Base-by-base conservation (phyloP, 345 rosid species). In the Rubroshorea leprosula region DNA sequence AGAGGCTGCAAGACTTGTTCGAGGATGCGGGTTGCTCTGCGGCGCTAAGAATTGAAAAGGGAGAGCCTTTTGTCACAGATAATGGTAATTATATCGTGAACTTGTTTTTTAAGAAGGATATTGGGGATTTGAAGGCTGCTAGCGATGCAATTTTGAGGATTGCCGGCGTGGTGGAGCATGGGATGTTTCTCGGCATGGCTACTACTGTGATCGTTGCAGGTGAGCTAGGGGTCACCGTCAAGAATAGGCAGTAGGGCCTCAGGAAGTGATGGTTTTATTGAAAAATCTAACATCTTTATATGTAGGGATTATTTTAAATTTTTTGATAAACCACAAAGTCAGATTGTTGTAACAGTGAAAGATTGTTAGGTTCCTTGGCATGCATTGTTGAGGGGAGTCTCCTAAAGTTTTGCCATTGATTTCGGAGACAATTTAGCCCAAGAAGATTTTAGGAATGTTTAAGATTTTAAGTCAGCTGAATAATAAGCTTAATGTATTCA, bases 161-260 rank as follows among this genome's bases (percentile, higher is more conserved):
- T n/a, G 70, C 97, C 11, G 90, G 98, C 2, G 96, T 86, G 16
- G 93, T 89, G 51, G 97, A 92, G 72, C 97, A 92, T 61, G 97
- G 97, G 0, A 84, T 92, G 98, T 92, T 92, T 72, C 76, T 92
- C 25, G 95, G 71, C 57, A 92, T 92, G 98, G 98, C 94, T 20
- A 83, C 95, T 17, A 83, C 95, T 29, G 86, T 92, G 62, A 86
- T 92, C 62, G 80, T 89, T 66, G 97, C 99, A 5, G 91, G 99
- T 60, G 88, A 83, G 76, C 76, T 75, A 55, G 97, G 97, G 26
- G 73, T 89, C 21, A 72, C 76, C 49, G 68, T 89, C 63, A 85
- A 77, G 80, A 60, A 80, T 22, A 89, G 79, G 65, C 59, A 70
- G 35, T 16, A 10, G 47, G 12, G 48, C 20, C 12, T n/a, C 10